Evolutionary conservation across 2,329 filamentous ascomycete species (phyloP).

Genomic region (Calonectria fujianensis): DNA sequence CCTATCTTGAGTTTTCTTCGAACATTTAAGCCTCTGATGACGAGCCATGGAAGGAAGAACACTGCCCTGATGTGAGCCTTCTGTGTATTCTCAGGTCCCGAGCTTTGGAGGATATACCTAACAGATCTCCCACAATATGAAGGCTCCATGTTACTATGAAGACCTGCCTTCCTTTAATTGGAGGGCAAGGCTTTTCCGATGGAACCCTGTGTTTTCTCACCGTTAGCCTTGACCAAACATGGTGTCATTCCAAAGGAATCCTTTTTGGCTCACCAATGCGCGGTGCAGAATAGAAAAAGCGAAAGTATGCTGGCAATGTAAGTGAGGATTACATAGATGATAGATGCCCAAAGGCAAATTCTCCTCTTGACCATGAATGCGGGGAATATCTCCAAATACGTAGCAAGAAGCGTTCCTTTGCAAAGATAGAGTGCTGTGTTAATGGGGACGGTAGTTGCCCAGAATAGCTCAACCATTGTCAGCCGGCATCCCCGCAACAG

Average conservation of each 20-base stretch:
- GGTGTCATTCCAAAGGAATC: no score
- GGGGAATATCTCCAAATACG: constrained; percentile 44
- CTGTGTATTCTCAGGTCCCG: no score
- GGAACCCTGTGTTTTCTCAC: not conserved
- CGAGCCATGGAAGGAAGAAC: constrained; percentile 32
- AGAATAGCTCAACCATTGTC: constrained; percentile 27
- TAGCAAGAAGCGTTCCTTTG: constrained; percentile 43
- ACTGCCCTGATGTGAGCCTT: constrained; percentile 7
- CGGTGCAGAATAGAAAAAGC: not conserved
- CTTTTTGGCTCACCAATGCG: not conserved
- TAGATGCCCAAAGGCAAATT: constrained; percentile 35
- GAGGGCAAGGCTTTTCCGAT: not conserved
- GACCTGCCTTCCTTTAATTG: not conserved
- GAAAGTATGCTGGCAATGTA: not conserved
- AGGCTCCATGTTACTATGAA: not conserved
- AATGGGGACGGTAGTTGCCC: constrained; percentile 38
- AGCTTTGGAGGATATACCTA: constrained; percentile 1
- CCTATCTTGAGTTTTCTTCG: constrained; percentile 41
- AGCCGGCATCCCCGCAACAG: not conserved
- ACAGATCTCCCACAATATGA: constrained; percentile 7
- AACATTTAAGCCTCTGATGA: constrained; percentile 41
- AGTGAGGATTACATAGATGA: not conserved
- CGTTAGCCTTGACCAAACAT: not conserved
- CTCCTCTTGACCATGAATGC: constrained; percentile 42
- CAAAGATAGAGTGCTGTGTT: constrained; percentile 38